Evolutionary conservation across 2,329 filamentous ascomycete genomes (phyloP).

Genomic region (Clarireedia monteithiana): DNA sequence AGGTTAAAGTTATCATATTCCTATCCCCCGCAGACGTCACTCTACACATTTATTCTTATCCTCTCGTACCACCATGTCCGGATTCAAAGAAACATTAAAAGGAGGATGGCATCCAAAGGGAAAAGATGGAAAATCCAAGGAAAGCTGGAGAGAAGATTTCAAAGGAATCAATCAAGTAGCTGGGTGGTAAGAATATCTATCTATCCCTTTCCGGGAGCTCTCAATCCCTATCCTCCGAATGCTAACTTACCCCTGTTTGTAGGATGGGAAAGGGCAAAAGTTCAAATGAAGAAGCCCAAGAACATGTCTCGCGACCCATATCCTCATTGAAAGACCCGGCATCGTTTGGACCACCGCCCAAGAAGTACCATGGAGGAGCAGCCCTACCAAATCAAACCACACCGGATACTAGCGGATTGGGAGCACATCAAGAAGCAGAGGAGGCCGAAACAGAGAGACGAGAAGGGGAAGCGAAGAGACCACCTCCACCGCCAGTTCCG

Average conservation of each 20-base stretch:
- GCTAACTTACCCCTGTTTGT: background rate
- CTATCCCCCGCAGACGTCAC: conserved; percentile 2
- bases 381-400: conserved; percentile 25
- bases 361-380: conserved; percentile 33
- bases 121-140: conserved; percentile 40
- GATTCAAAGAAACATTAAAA: conserved; percentile 39
- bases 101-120: conserved; percentile 47
- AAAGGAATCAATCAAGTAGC: conserved; percentile 30
- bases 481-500: conserved; percentile 43
- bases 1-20: no score
- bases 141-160: conserved; percentile 41
- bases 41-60: background rate
- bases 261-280: conserved; percentile 29
- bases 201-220: background rate
- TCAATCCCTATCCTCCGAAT: background rate
- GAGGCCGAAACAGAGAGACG: conserved; percentile 22
- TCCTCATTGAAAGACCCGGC: conserved; percentile 54
- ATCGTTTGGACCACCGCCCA: conserved; percentile 61
- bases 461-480: conserved; percentile 23
- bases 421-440: conserved; percentile 29
- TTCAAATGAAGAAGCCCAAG: conserved; percentile 15
- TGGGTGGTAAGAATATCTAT: conserved; percentile 21
- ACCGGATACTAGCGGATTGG: conserved; percentile 33
- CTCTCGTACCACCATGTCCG: conserved; percentile 13
- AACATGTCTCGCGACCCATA: conserved; percentile 39